These are phyloP conservation scores for Chenopodium berlandieri DNA, from an alignment of 148 eudicot species.

Conservation along the genomic window DNA sequence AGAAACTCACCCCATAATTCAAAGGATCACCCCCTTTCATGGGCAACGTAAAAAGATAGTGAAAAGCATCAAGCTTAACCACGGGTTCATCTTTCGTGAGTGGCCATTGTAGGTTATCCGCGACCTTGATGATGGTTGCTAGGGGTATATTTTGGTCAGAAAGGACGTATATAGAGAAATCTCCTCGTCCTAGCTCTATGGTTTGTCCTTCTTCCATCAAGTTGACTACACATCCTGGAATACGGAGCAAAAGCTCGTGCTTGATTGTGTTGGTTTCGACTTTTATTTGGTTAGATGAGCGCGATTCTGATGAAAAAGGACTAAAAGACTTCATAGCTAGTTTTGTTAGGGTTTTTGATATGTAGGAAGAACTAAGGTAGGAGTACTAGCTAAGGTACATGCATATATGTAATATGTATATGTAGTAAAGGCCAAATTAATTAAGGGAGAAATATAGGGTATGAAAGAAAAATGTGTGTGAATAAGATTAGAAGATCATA, in stretches of 20 bases:
- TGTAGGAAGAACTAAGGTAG: background rate
- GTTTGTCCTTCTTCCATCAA: slow-evolving; percentile 83
- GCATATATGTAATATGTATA: background rate
- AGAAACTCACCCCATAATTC: slow-evolving; percentile 81
- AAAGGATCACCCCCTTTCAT: slow-evolving; percentile 57
- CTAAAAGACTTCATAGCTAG: slow-evolving; percentile 15
- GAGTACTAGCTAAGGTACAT: slow-evolving; percentile 1
- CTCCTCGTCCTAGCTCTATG: slow-evolving; percentile 55
- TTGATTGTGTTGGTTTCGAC: slow-evolving; percentile 28
- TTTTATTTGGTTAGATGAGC: slow-evolving; percentile 10
- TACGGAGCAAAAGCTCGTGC: slow-evolving; percentile 50
- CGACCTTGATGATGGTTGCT: slow-evolving; percentile 70
- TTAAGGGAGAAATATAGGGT: background rate
- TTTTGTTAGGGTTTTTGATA: background rate
- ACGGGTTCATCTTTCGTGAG: slow-evolving; percentile 93
- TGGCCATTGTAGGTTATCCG: slow-evolving; percentile 83
- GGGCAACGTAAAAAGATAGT: slow-evolving; percentile 76
- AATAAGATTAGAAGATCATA: slow-evolving; percentile 3
- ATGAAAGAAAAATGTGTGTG: background rate
- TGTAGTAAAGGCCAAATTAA: no score
- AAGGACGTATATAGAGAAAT: slow-evolving; percentile 49
- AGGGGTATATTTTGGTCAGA: slow-evolving; percentile 51
- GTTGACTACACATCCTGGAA: slow-evolving; percentile 69
- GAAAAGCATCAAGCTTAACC: slow-evolving; percentile 66
- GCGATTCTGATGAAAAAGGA: background rate